A percentile compares a stretch with the other conserved stretches of the same genome.
phyloP scores from a whole-genome alignment of 169 alveolate species.

The Ichthyophthirius multifiliis region DNA sequence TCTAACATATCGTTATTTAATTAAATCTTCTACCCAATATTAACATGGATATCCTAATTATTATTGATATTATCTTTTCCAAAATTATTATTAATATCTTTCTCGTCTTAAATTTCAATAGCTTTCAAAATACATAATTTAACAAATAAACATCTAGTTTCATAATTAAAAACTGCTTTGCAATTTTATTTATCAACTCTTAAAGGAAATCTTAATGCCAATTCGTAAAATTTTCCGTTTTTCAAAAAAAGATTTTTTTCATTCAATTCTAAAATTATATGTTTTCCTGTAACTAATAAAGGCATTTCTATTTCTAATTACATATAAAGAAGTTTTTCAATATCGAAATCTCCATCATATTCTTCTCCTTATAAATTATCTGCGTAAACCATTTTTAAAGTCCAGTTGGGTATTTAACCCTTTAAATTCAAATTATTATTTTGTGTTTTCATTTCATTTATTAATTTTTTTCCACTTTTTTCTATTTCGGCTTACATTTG shows the following conservation, averaged over 20 bases:
- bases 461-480: constrained; percentile 15
- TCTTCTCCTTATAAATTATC: constrained; percentile 4
- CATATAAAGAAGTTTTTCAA: background rate
- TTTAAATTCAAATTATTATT: background rate
- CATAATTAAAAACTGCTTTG: constrained; percentile 4
- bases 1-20: background rate
- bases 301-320: constrained; percentile 20
- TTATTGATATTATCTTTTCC: background rate
- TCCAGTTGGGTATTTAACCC: constrained; percentile 27
- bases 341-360: constrained; percentile 35
- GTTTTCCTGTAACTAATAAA: constrained; percentile 29
- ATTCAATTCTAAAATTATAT: constrained; percentile 5
- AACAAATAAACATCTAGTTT: background rate
- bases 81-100: background rate
- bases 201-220: constrained; percentile 8
- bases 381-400: background rate
- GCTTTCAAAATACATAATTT: background rate
- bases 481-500: constrained; percentile 12
- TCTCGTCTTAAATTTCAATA: background rate
- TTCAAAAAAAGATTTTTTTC: background rate
- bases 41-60: background rate
- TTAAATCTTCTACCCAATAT: background rate
- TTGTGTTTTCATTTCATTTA: background rate
- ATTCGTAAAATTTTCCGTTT: constrained; percentile 19
- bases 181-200: background rate